A percentile compares a stretch with the other conserved stretches of the same genome.
Conservation (phyloP, 2,329 filamentous ascomycete species). For the Hypomyces perniciosus region DNA sequence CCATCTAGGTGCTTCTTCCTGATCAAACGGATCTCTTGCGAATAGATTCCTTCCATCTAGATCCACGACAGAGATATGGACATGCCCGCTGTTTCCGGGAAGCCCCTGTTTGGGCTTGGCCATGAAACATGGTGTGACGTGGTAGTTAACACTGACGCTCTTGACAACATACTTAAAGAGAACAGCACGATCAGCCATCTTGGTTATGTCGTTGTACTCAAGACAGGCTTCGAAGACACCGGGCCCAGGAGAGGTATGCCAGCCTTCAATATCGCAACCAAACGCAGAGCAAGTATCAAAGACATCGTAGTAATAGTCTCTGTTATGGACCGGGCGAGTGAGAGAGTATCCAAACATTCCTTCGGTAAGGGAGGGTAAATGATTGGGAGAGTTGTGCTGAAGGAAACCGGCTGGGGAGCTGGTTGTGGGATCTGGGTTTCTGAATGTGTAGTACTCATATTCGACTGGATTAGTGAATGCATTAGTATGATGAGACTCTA, state of each 20-base stretch:
- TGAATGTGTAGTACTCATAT: constrained; percentile 93
- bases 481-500: not conserved
- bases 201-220: constrained; percentile 77
- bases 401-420: constrained; percentile 71
- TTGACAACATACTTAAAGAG: constrained; percentile 96
- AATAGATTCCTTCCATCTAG: constrained; percentile 79
- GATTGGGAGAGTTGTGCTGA: constrained; percentile 62
- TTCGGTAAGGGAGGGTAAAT: constrained; percentile 76
- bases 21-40: constrained; percentile 64
- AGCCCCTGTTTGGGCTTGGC: constrained; percentile 88
- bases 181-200: constrained; percentile 87
- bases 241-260: constrained; percentile 91
- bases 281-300: constrained; percentile 76
- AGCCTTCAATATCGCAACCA: constrained; percentile 78
- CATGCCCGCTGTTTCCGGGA: constrained; percentile 92
- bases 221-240: constrained; percentile 95
- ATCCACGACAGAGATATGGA: constrained; percentile 86
- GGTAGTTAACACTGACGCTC: constrained; percentile 76
- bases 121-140: constrained; percentile 98
- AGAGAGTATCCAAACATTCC: constrained; percentile 96
- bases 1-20: constrained; percentile 54
- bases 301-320: constrained; percentile 86
- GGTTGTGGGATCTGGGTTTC: constrained; percentile 51
- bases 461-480: constrained; percentile 53
- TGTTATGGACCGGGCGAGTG: constrained; percentile 79